Conservation (phyloP, 306 rosid species). For the Cajanus cajan region DNA sequence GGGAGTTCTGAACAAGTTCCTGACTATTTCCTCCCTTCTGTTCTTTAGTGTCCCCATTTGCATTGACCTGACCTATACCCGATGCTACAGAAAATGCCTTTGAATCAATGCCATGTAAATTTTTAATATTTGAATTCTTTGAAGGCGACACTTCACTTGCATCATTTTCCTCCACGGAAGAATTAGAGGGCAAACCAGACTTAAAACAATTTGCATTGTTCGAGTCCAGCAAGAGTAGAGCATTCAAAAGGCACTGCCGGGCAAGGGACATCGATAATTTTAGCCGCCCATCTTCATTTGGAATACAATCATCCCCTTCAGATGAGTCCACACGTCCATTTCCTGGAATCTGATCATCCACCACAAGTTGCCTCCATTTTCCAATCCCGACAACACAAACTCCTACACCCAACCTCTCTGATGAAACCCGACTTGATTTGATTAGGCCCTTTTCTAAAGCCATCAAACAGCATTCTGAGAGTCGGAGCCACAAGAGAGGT, state of each 20-base stretch:
- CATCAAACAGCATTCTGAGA: conserved; percentile 97
- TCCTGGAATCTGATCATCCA: conserved; percentile 60
- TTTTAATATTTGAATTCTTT: conserved; percentile 62
- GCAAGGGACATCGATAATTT: conserved; percentile 83
- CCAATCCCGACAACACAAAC: conserved; percentile 78
- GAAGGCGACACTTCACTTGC: conserved; percentile 54
- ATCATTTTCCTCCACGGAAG: conserved; percentile 65
- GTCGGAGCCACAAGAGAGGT: conserved; percentile 95
- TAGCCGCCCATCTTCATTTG: conserved; percentile 60
- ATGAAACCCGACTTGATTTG: conserved; percentile 40
- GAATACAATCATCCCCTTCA: conserved; percentile 44
- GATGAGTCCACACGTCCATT: conserved; percentile 43
- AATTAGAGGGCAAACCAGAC: conserved; percentile 63
- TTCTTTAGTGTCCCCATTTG: conserved; percentile 85
- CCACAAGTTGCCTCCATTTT: conserved; percentile 93
- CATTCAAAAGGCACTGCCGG: conserved; percentile 74
- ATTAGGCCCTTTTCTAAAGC: conserved; percentile 78
- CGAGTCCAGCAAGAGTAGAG: conserved; percentile 63
- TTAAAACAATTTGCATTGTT: conserved; percentile 44
- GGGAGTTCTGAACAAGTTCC: conserved; percentile 86
- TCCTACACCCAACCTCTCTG: conserved; percentile 61
- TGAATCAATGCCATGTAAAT: conserved; percentile 53
- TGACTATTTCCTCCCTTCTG: conserved; percentile 78
- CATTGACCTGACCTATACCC: conserved; percentile 61
- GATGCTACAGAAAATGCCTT: conserved; percentile 55